These are phyloP conservation scores for Fusarium ramigenum DNA, from an alignment of 2,329 filamentous ascomycete genomes.

Conservation along the genomic window DNA sequence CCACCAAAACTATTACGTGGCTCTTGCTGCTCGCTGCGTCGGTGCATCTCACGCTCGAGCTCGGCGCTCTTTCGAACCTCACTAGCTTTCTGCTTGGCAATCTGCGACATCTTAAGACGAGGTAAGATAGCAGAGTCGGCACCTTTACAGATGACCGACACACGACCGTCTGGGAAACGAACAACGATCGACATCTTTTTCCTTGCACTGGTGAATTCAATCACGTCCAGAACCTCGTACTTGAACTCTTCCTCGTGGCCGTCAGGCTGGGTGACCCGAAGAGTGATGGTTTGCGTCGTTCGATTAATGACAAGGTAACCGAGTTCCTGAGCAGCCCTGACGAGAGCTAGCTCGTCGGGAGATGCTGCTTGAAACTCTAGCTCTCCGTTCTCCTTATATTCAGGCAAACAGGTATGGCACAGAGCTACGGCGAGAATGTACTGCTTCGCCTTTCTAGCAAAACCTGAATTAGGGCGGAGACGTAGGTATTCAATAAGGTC, in stretches of 20 bases:
- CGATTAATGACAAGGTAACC: slow-evolving; percentile 81
- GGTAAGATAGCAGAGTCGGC: slow-evolving; percentile 87
- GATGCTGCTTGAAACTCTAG: slow-evolving; percentile 89
- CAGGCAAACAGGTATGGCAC: slow-evolving; percentile 91
- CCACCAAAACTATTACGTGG: slow-evolving; percentile 65
- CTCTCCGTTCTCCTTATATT: slow-evolving; percentile 71
- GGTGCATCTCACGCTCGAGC: slow-evolving; percentile 63
- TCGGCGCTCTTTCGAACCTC: slow-evolving; percentile 71
- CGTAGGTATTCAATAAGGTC: slow-evolving; percentile 84
- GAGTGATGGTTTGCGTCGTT: slow-evolving; percentile 73
- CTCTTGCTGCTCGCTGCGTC: slow-evolving; percentile 65
- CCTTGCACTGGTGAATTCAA: slow-evolving; percentile 89
- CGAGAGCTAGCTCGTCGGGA: slow-evolving; percentile 88
- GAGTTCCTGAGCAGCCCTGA: slow-evolving; percentile 84
- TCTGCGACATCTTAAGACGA: slow-evolving; percentile 73
- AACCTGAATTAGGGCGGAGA: slow-evolving; percentile 76
- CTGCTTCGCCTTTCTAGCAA: slow-evolving; percentile 81
- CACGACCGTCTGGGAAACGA: slow-evolving; percentile 82
- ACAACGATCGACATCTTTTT: slow-evolving; percentile 93
- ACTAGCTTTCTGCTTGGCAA: slow-evolving; percentile 80
- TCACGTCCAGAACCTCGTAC: slow-evolving; percentile 85
- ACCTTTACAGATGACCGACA: slow-evolving; percentile 89
- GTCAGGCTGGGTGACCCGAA: slow-evolving; percentile 53
- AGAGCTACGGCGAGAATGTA: slow-evolving; percentile 86
- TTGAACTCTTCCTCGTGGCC: slow-evolving; percentile 61